These are phyloP conservation scores for Citrus reticulata DNA, from an alignment of 345 rosid species.

Conservation along the genomic window DNA sequence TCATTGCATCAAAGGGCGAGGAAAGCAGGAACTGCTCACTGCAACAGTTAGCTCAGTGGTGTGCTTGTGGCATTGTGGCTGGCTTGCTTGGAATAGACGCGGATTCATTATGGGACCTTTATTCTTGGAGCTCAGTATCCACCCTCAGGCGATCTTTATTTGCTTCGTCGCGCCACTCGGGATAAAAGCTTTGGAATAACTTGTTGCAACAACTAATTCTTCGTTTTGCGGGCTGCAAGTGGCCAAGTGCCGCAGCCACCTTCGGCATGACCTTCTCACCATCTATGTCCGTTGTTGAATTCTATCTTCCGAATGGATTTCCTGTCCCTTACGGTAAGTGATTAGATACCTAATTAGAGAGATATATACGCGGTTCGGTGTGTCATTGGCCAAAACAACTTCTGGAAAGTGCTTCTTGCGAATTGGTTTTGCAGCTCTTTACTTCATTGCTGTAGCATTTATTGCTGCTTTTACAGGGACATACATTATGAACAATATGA, in stretches of 20 bases:
- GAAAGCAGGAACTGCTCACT: slow-evolving; percentile 19
- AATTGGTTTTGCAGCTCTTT: slow-evolving; percentile 4
- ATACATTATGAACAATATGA: slow-evolving; percentile 10
- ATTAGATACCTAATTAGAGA: neutral
- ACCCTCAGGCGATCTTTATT: slow-evolving; percentile 26
- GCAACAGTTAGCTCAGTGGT: slow-evolving; percentile 13
- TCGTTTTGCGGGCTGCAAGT: slow-evolving; percentile 2
- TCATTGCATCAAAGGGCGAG: slow-evolving; percentile 40
- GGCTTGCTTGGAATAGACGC: slow-evolving; percentile 39
- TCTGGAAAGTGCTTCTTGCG: neutral
- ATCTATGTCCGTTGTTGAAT: slow-evolving; percentile 23
- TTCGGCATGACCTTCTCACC: slow-evolving; percentile 26
- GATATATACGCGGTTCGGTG: too few species aligned
- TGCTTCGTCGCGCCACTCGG: neutral
- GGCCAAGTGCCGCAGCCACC: slow-evolving; percentile 8
- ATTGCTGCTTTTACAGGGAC: slow-evolving; percentile 13
- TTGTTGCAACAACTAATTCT: neutral
- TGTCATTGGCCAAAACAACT: neutral
- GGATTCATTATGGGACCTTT: slow-evolving; percentile 44
- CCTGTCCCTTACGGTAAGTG: slow-evolving; percentile 13
- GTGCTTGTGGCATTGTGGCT: slow-evolving; percentile 26
- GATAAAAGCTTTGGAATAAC: neutral
- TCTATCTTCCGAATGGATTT: slow-evolving; percentile 21
- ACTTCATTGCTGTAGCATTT: slow-evolving; percentile 15
- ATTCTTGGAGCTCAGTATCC: slow-evolving; percentile 40